Base-by-base conservation (phyloP, 306 rosid species). In the Acacia confusa region DNA sequence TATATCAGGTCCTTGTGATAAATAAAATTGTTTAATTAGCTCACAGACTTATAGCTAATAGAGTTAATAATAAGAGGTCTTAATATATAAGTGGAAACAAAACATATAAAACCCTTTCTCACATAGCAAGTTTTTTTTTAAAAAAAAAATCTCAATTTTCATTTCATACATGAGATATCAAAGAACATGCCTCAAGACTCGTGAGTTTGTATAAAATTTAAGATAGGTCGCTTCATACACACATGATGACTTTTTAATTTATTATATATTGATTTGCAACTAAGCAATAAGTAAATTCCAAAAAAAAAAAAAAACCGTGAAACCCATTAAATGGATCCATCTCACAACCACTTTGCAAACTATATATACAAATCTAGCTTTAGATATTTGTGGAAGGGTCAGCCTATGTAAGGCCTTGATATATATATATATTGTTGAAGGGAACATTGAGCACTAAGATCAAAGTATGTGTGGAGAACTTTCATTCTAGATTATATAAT, bases 391-490 rank as follows among this genome's bases (percentile, higher is more conserved):
- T 55, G 13, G 61, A n/a, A 7, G 61, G 61, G 61, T 55, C 61
- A 53, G 6, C 60, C 20, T 20, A 53, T 19, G 19, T 14, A 47
- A 17, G 22, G 10, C 60, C 25, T 53, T 53, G 58, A n/a, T 30
- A 45, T 45, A 6, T 16, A 50, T 52, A 19, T 24, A 52, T 52
- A 77, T 36, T 22, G 24, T 61, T 52, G 22, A 24, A 50, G 47
- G 32, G 53, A 65, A 36, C 5, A 44, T 45, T 68, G 7, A 55
- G 41, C 73, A 67, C 48, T 17, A 55, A 53, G 24, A 82, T 58
- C 58, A 22, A 61, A 63, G 77, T 41, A 61, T 41, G 65, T 32
- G 64, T 61, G 78, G 58, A 74, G 68, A 67, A 44, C 60, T 79
- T 73, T 45, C 17, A 74, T 68, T 77, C 32, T 12, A 36, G 45